These are phyloP conservation scores for Chaetomiaceae sp. DNA, from an alignment of 2,329 filamentous ascomycete species.

Conservation along the genomic window DNA sequence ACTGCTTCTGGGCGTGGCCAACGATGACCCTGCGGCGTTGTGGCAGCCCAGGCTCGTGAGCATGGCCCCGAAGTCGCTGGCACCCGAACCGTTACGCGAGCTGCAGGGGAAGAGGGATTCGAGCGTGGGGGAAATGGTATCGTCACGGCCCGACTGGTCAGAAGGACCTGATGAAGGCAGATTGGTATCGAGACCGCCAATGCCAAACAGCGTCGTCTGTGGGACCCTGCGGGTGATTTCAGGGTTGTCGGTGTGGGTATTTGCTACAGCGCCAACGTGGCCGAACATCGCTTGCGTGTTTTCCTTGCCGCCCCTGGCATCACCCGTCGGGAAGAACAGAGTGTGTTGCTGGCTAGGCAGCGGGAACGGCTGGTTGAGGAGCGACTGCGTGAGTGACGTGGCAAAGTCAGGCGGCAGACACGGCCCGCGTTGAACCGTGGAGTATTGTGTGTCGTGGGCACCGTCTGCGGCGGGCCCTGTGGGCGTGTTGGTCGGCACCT, in stretches of 20 bases:
- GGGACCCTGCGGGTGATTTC: conserved; percentile 38
- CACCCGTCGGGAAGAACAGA: conserved; percentile 29
- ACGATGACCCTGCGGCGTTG: conserved; percentile 18
- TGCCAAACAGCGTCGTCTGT: conserved; percentile 33
- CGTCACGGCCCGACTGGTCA: background rate
- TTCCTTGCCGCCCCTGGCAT: conserved; percentile 42
- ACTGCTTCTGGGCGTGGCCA: conserved; percentile 6
- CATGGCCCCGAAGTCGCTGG: conserved; percentile 28
- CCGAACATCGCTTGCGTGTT: conserved; percentile 28
- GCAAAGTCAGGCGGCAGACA: conserved; percentile 34
- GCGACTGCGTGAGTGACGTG: conserved; percentile 40
- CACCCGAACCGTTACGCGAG: conserved; percentile 25
- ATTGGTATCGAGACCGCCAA: conserved; percentile 19
- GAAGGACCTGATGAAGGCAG: background rate
- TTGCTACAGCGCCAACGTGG: conserved; percentile 13
- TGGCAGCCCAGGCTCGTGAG: conserved; percentile 23
- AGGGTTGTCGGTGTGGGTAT: conserved; percentile 22
- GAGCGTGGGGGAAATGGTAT: conserved; percentile 25
- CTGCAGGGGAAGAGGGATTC: conserved; percentile 29
- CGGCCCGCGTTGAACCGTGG: conserved; percentile 20
- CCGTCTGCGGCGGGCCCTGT: conserved; percentile 23
- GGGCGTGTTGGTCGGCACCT: conserved; percentile 40
- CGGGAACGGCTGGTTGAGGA: conserved; percentile 43
- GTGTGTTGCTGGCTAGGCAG: conserved; percentile 30
- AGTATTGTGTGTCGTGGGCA: conserved; percentile 6